Conservation (phyloP, 148 eudicot species). For the Cornus kousa region DNA sequence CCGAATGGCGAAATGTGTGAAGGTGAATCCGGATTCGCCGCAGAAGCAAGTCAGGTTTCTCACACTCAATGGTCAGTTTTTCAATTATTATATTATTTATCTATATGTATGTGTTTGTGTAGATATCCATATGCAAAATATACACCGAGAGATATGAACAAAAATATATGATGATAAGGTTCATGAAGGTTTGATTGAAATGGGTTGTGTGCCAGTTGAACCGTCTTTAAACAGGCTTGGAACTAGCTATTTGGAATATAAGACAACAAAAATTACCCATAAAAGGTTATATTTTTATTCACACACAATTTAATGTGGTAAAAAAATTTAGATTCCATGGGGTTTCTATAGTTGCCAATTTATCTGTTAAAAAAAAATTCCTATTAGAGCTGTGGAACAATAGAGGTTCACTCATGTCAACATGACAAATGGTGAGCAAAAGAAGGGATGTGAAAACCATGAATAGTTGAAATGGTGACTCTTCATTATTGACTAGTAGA, state of each 20-base stretch:
- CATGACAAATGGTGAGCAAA: not conserved
- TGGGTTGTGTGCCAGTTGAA: not conserved
- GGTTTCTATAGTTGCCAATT: not conserved
- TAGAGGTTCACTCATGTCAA: not conserved
- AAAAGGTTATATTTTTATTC: not conserved
- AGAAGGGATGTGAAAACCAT: not conserved
- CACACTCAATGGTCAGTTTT: slow-evolving; percentile 80
- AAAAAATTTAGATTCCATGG: not conserved
- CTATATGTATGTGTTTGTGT: too few relatives aligned
- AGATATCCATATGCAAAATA: not conserved
- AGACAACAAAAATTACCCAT: not conserved
- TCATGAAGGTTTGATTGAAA: not conserved
- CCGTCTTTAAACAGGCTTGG: not conserved
- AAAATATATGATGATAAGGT: not conserved
- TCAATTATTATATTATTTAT: not conserved
- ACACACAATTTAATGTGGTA: not conserved
- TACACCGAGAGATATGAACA: too few relatives aligned
- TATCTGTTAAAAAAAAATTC: too few relatives aligned
- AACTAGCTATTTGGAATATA: not conserved
- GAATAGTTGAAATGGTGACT: not conserved
- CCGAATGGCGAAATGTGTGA: slow-evolving; percentile 59
- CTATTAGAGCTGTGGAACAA: too few relatives aligned
- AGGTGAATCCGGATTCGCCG: slow-evolving; percentile 95
- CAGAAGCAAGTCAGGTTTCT: slow-evolving; percentile 91
- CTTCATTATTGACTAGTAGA: not conserved